These are phyloP conservation scores for Pyrenochaeta sp. DNA, from an alignment of 2,329 filamentous ascomycete species.

Conservation along the genomic window DNA sequence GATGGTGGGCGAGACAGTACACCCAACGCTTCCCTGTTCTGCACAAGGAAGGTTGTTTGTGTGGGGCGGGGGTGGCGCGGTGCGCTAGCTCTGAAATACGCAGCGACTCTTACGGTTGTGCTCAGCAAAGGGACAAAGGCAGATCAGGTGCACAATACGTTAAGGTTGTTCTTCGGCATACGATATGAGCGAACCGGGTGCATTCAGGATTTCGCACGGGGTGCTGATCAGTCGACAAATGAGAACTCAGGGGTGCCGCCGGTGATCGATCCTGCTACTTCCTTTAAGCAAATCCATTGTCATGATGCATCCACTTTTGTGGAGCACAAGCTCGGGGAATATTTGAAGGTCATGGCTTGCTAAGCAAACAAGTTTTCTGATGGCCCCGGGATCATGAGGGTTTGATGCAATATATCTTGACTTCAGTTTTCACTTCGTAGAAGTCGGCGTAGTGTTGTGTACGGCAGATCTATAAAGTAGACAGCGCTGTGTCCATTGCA, in stretches of 20 bases:
- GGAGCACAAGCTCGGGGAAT: neutral
- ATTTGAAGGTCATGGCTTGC: too few species aligned
- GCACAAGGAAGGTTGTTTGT: neutral
- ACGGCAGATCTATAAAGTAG: too few species aligned
- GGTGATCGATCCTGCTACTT: too few species aligned
- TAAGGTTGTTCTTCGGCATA: neutral
- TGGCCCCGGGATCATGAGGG: too few species aligned
- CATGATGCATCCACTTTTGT: neutral
- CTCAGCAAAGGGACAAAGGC: neutral
- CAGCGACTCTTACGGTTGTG: neutral
- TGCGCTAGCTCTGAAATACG: neutral
- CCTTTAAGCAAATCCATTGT: neutral
- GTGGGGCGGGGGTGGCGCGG: too few species aligned
- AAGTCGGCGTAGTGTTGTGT: too few species aligned
- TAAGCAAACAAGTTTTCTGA: too few species aligned
- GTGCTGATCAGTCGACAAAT: neutral
- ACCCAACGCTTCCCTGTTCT: neutral
- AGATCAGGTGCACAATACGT: neutral
- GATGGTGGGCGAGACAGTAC: too few species aligned
- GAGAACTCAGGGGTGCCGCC: neutral
- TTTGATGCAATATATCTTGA: too few species aligned
- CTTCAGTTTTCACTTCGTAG: too few species aligned
- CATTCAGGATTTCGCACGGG: neutral
- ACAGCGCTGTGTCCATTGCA: too few species aligned
- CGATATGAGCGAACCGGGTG: neutral